Conservation (phyloP, 2,329 filamentous ascomycete genomes). For the Colletotrichum agaves region DNA sequence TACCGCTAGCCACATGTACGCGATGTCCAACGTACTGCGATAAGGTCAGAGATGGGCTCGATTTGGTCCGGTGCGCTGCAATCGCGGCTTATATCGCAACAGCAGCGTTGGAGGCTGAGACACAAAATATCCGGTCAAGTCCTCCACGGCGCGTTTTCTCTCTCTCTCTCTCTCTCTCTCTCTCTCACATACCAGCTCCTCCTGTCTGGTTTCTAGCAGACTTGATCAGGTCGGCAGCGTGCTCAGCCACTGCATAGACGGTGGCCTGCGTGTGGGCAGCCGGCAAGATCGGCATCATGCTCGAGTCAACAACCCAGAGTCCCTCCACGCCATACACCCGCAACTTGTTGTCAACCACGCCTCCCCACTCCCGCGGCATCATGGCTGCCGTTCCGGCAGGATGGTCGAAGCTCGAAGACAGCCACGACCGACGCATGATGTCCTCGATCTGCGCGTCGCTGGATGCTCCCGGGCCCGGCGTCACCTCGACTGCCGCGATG, state of each 20-base stretch:
- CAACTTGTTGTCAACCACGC: constrained; percentile 48
- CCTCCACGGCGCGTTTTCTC: too few relatives aligned
- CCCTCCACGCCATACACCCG: constrained; percentile 48
- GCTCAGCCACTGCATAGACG: constrained; percentile 46
- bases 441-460: constrained; percentile 40
- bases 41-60: not conserved
- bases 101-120: not conserved
- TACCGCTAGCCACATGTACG: constrained; percentile 56
- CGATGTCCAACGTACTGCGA: constrained; percentile 51
- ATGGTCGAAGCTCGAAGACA: constrained; percentile 40
- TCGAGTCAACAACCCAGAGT: constrained; percentile 50
- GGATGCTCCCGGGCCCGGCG: constrained; percentile 40
- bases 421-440: constrained; percentile 36
- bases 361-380: constrained; percentile 46
- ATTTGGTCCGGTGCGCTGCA: too few relatives aligned
- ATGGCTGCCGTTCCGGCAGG: constrained; percentile 46
- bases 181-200: too few relatives aligned
- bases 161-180: too few relatives aligned
- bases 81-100: too few relatives aligned
- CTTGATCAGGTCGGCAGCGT: constrained; percentile 46
- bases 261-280: constrained; percentile 46
- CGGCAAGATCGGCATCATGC: constrained; percentile 48
- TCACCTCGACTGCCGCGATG: constrained; percentile 35
- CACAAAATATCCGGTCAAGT: too few relatives aligned
- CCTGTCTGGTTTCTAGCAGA: too few relatives aligned